phyloP scores from a whole-genome alignment of 2,329 filamentous ascomycete species.

The Pseudocercospora pini-densiflorae region DNA sequence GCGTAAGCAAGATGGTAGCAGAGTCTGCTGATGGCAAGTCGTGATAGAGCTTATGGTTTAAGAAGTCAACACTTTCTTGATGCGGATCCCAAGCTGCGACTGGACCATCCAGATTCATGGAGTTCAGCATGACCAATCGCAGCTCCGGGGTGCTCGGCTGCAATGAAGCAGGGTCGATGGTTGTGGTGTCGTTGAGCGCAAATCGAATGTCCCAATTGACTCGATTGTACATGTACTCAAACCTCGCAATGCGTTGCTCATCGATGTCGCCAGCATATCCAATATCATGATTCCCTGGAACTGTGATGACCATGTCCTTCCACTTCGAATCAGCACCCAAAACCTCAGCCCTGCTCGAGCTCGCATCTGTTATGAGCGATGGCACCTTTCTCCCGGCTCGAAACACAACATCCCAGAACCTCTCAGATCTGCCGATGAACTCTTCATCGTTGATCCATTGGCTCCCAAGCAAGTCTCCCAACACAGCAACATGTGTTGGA shows the following conservation, averaged over 20 bases:
- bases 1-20: slow-evolving; percentile 83
- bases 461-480: slow-evolving; percentile 90
- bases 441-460: slow-evolving; percentile 92
- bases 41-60: slow-evolving; percentile 28
- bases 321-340: slow-evolving; percentile 61
- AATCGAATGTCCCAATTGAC: slow-evolving; percentile 90
- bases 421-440: slow-evolving; percentile 69
- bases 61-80: slow-evolving; percentile 74
- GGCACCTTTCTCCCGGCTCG: slow-evolving; percentile 34
- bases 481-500: slow-evolving; percentile 84
- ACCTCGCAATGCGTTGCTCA: slow-evolving; percentile 73
- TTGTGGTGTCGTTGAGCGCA: slow-evolving; percentile 42
- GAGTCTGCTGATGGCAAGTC: slow-evolving; percentile 32
- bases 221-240: slow-evolving; percentile 83
- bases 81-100: slow-evolving; percentile 70
- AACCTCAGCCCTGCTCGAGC: slow-evolving; percentile 41
- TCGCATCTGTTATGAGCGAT: slow-evolving; percentile 36
- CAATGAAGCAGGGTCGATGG: slow-evolving; percentile 4
- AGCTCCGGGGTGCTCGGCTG: slow-evolving; percentile 63
- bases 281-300: slow-evolving; percentile 94
- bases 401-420: slow-evolving; percentile 37
- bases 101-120: slow-evolving; percentile 90
- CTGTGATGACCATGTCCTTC: slow-evolving; percentile 80
- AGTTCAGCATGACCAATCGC: slow-evolving; percentile 84
- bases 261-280: slow-evolving; percentile 94